Conservation (phyloP, 345 rosid species). For the Eucalyptus shirleyi region DNA sequence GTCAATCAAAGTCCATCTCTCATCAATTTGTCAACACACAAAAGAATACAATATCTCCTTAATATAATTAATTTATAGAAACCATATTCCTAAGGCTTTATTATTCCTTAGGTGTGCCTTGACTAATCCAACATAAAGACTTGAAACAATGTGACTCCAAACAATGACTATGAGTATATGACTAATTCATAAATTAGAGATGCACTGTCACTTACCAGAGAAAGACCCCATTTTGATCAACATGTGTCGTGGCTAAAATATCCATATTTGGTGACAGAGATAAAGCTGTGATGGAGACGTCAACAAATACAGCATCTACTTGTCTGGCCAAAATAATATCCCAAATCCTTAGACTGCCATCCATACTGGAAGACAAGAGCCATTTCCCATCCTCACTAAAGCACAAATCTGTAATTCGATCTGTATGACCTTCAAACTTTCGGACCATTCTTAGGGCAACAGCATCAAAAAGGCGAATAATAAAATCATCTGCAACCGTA, state of each 20-base stretch:
- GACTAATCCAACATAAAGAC: not conserved
- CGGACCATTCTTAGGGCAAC: conserved; percentile 79
- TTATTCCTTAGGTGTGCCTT: not conserved
- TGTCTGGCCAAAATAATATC: conserved; percentile 85
- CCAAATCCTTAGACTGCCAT: conserved; percentile 91
- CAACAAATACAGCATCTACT: conserved; percentile 80
- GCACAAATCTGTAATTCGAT: conserved; percentile 79
- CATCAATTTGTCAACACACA: not conserved
- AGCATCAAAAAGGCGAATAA: conserved; percentile 67
- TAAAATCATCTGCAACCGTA: conserved; percentile 76
- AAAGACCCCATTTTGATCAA: conserved; percentile 86
- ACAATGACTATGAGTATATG: not conserved
- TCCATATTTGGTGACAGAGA: conserved; percentile 96
- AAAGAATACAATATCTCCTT: not conserved
- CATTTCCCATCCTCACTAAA: conserved; percentile 98
- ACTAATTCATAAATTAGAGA: not conserved
- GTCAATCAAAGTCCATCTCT: not conserved
- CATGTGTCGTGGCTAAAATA: conserved; percentile 83
- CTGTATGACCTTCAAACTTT: conserved; percentile 89
- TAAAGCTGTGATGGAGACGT: conserved; percentile 73
- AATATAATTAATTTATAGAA: not conserved
- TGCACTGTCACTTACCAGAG: conserved; percentile 43
- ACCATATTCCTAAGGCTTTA: not conserved
- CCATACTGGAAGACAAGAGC: conserved; percentile 94
- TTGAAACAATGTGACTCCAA: not conserved